These are phyloP conservation scores for Toxicodendron radicans DNA, from an alignment of 345 rosid species.

Conservation along the genomic window DNA sequence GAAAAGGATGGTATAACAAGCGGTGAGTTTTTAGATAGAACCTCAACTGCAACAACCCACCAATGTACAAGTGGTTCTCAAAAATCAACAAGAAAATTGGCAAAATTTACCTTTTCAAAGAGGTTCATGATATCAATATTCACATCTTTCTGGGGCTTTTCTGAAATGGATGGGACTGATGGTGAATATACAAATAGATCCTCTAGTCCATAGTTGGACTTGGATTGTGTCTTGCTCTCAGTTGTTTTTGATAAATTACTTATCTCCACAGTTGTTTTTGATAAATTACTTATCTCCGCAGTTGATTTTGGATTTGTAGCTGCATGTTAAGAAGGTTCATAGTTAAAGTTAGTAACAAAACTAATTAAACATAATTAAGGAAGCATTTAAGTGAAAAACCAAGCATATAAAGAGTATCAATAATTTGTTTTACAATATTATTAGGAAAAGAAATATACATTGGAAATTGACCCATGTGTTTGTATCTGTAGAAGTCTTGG, in stretches of 20 bases:
- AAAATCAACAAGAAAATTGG: not conserved
- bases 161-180: conserved; percentile 12
- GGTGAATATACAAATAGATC: conserved; percentile 19
- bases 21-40: not conserved
- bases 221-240: conserved; percentile 25
- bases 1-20: not conserved
- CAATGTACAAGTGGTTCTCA: not conserved
- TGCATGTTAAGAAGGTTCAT: conserved; percentile 22
- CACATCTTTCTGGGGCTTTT: conserved; percentile 42
- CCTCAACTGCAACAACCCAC: not conserved
- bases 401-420: not conserved
- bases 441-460: conserved; percentile 26
- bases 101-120: conserved; percentile 45
- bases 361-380: conserved; percentile 4
- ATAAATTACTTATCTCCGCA: conserved; percentile 16
- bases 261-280: conserved; percentile 21
- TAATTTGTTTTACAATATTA: not conserved
- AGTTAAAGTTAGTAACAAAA: conserved; percentile 11
- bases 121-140: conserved; percentile 42
- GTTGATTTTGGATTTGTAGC: conserved; percentile 32
- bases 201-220: conserved; percentile 19
- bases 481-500: conserved; percentile 16
- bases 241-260: conserved; percentile 20
- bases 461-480: conserved; percentile 22
- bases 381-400: not conserved